Evolutionary conservation across 2,329 filamentous ascomycete genomes (phyloP), one percentile per base, ranked within the genome.

Genomic region (Thermothelomyces thermophilus): DNA sequence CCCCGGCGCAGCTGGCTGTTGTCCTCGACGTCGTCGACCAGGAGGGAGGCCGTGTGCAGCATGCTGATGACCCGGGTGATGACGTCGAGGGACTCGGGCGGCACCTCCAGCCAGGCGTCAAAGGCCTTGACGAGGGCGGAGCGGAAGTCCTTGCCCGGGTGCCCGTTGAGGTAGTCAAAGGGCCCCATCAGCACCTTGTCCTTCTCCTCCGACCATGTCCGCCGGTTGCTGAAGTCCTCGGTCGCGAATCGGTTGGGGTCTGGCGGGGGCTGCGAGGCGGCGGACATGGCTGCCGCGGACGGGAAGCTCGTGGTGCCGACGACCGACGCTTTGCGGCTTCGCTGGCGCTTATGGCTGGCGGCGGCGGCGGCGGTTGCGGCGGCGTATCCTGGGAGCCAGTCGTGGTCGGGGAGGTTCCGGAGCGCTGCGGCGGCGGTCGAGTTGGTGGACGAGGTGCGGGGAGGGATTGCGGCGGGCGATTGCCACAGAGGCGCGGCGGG

Each of bases 1-100:
- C 89, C 88, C 35, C 89, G 79, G 35, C 89, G 83, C 24, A 94
- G 75, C 55, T 82, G 69, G 2, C 86, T 90, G 36, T 57, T 60
- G 69, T 95, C 89, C 70, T 95, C 87, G 6, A 95, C 88, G 66
- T 95, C 90, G 68, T 95, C 89, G 50, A 94, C 80, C 20, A 94
- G 79, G 48, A 94, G 73, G 3, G 86, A 90, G 3, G 88, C 83
- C 34, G 88, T 91, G 68, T 94, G 88, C 41, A 94, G 76, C 86
- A 91, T 91, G 59, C 84, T 85, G 10, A 94, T 80, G 3, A 90
- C 86, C 53, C 80, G 81, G 24, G 84, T 90, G 61, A 94, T 91
- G 53, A 90, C 74, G 36, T 79, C 77, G 50, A 94, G 74, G 58
- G 80, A 82, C 52, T 81, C 76, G 8, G 75, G 65, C 0, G 88